Base-by-base conservation (phyloP, 495 filamentous ascomycete genomes). In the Penicillium atrosanguineum region DNA sequence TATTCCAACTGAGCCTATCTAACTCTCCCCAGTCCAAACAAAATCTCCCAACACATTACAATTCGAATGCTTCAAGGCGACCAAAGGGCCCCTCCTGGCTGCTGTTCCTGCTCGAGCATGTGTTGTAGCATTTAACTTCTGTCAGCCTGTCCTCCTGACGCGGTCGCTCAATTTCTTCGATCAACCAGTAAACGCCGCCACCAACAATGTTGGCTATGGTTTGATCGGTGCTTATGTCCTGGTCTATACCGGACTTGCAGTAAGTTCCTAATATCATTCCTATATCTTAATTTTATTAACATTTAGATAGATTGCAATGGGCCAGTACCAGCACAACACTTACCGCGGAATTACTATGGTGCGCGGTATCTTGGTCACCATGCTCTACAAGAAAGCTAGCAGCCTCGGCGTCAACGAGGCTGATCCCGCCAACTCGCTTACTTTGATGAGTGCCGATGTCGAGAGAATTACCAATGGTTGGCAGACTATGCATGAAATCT, bases 101-200 rank as follows among this genome's bases (percentile, higher is more conserved):
- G 79, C 69, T 4, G 68, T 83, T 42, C 74, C 75, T 3, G 82
- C 85, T 3, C 67, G 83, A 28, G 62, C 78, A 2, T 78, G 68
- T 34, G 72, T 83, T 3, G 82, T 79, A 19, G 85, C 71, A 0
- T 83, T 88, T 62, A 79, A 71, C 46, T 81, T 85, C 53, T 79
- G 77, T 38, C 86, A 88, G 60, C 86, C 86, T 4, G 74, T 89
- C 41, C 72, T 89, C 19, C 73, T 89, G 14, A 72, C 81, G 42
- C 68, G 75, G 11, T 74, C 81, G 0, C 60, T 86, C 6, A 60
- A 57, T 7, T 78, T 80, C 43, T 76, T 80, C 5, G 50, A 71
- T 7, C 59, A 77, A 46, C 71, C 77, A 5, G 67, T 64, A 0
- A 74, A 68, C 20, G 37, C 56, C 7, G 60, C 52, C 46, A 69